Evolutionary conservation across 2,329 filamentous ascomycete species (phyloP), one percentile per base, ranked within the genome.

Genomic region (Fonsecaea pedrosoi): DNA sequence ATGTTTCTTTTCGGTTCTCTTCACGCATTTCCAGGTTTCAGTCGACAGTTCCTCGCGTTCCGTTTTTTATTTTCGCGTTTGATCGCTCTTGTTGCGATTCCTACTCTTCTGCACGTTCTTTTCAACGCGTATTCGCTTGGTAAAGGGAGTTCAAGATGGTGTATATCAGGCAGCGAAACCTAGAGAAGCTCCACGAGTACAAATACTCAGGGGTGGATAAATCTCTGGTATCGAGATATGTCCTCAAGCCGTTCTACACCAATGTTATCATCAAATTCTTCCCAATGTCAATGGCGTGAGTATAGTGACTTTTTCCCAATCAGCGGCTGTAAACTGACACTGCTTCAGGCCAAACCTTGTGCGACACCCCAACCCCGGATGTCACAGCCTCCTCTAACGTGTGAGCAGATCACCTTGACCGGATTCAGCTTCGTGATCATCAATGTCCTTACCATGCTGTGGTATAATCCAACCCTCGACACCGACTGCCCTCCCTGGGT

Each of bases 181-280:
- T 99, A 70, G 89, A 90, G 45, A 92, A 92, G 78, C 88, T 99
- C 74, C 92, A 91, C 80, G 87, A 94, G 80, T 99, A 99, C 88
- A 95, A 96, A 81, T 99, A 99, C 85, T 92, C 91, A 48, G 87
- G 88, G 65, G 91, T 98, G 75, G 95, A 99, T 81, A 91, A 91
- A 79, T 97, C 93, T 67, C 84, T 97, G 69, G 85, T 92, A 48
- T 97, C 94, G 71, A 92, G 90, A 79, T 98, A 97, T 82, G 87
- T 99, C 71, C 84, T 99, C 75, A 98, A 99, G 85, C 95, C 95
- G 7, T 99, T 98, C 82, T 99, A 98, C 84, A 96, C 89, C 76
- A 90, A 96, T 81, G 85, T 95, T 72, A 94, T 96, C 75, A 97
- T 99, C 82, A 89, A 94, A 70, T 90, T 90, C 81, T 98, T 99